Conservation (phyloP, 108 stramenopile genomes). For the Thalassiosira profunda region DNA sequence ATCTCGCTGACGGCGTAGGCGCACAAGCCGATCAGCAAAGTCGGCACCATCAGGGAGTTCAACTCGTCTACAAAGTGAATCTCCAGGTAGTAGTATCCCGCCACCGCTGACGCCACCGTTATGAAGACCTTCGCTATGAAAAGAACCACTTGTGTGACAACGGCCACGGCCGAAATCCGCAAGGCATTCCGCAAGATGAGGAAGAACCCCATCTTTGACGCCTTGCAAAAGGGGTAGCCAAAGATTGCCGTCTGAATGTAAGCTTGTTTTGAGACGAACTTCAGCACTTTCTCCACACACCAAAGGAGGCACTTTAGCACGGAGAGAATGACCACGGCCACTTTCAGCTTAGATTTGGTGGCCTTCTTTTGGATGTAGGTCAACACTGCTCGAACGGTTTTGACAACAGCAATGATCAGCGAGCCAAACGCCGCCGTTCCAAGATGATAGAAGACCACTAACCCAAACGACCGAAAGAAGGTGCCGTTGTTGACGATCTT, state of each 20-base stretch:
- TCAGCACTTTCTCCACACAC: conserved; percentile 82
- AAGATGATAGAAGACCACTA: conserved; percentile 79
- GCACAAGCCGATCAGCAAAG: conserved; percentile 65
- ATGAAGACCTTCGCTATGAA: conserved; percentile 90
- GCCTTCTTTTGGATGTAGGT: conserved; percentile 88
- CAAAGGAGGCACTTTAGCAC: conserved; percentile 93
- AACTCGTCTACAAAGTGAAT: conserved; percentile 43
- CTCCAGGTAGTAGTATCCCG: conserved; percentile 49
- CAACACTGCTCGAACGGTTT: conserved; percentile 88
- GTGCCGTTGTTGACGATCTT: conserved; percentile 65
- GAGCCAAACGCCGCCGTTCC: conserved; percentile 97
- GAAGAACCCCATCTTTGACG: conserved; percentile 78
- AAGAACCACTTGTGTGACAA: conserved; percentile 77
- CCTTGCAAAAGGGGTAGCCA: conserved; percentile 84
- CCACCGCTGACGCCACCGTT: conserved; percentile 60
- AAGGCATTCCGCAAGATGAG: conserved; percentile 84
- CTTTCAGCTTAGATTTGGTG: conserved; percentile 69
- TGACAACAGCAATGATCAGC: conserved; percentile 91
- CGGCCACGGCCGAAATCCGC: conserved; percentile 66
- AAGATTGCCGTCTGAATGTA: conserved; percentile 95
- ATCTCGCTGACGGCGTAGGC: conserved; percentile 61
- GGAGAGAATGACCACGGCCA: conserved; percentile 82
- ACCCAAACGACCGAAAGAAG: conserved; percentile 56
- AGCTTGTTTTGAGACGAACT: conserved; percentile 94
- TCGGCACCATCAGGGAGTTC: conserved; percentile 69